Evolutionary conservation across 495 filamentous ascomycete species (phyloP).

Genomic region (Aspergillus kassunensis): DNA sequence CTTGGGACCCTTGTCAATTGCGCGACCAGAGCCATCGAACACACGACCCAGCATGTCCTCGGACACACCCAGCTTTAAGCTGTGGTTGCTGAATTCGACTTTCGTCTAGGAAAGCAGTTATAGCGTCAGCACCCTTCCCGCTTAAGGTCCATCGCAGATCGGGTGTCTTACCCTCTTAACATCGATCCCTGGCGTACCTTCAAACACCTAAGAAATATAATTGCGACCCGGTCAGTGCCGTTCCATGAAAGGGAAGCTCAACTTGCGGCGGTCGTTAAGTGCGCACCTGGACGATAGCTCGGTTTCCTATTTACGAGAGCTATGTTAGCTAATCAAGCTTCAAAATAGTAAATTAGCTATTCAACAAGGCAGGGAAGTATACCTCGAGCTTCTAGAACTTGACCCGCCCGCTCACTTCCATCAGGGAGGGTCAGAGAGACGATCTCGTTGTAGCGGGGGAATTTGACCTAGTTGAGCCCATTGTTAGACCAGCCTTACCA

Average conservation of each 20-base stretch:
- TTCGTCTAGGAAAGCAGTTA: conserved; percentile 57
- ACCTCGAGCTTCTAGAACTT: conserved; percentile 97
- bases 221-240: conserved; percentile 20
- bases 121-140: background rate
- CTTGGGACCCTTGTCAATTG: conserved; percentile 98
- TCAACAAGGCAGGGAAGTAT: conserved; percentile 18
- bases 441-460: conserved; percentile 95
- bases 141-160: background rate
- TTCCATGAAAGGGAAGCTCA: conserved; percentile 7
- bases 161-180: conserved; percentile 76
- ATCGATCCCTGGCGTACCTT: conserved; percentile 95
- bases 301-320: conserved; percentile 56
- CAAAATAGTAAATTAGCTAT: background rate
- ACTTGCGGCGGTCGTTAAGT: background rate
- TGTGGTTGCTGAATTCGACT: conserved; percentile 96
- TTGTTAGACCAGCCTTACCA: background rate
- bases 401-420: conserved; percentile 87
- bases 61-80: conserved; percentile 95
- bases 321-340: conserved; percentile 10
- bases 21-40: conserved; percentile 94
- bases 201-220: conserved; percentile 80
- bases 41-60: conserved; percentile 99
- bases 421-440: conserved; percentile 93
- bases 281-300: conserved; percentile 84
- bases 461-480: conserved; percentile 70